Base-by-base conservation (phyloP, 306 rosid genomes). In the Leucaena leucocephala region DNA sequence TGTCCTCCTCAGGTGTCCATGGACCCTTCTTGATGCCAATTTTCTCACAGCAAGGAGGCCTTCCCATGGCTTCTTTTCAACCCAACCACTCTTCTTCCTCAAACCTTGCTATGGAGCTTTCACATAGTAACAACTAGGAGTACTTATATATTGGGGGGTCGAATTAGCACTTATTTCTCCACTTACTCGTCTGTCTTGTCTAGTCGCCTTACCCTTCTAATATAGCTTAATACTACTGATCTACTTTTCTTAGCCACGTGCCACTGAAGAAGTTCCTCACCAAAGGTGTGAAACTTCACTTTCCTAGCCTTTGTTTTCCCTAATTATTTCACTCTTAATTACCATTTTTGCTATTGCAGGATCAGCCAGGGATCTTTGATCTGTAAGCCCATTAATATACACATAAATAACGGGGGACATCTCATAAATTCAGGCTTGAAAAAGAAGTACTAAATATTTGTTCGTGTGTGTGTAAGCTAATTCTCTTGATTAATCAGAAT, bases 41-140 rank as follows among this genome's bases (percentile, higher is more conserved):
- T 85, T 90, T 95, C 66, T 95, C 99, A 86, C 98, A 95, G 81
- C 99, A 95, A 82, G 99, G 99, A 88, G 99, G 99, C 67, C 99
- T 91, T 64, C 94, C 98, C 99, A 95, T 94, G 81, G 78, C 75
- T 61, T 62, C 19, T 17, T 79, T 71, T 46, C 43, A 45, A 66
- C 82, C 54, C 33, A 48, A 22, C 50, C 3, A 10, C 13, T 11
- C 15, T 21, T 8, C 48, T 69, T 63, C 72, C 77, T 27, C 74
- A 63, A 48, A 80, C 82, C 78, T 27, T 52, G 57, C 16, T 69
- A 6, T 12, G 8, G 82, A 84, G 78, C 74, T 80, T 74, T 77
- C 87, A 76, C 78, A 78, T 65, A 57, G 80, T 78, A 49, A 76
- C 52, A 38, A 71, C 79, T 74, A 80, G 76, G 84, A 76, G 68